Conservation (phyloP, 805 yeast species). For the Saccharomycopsis microspora region DNA sequence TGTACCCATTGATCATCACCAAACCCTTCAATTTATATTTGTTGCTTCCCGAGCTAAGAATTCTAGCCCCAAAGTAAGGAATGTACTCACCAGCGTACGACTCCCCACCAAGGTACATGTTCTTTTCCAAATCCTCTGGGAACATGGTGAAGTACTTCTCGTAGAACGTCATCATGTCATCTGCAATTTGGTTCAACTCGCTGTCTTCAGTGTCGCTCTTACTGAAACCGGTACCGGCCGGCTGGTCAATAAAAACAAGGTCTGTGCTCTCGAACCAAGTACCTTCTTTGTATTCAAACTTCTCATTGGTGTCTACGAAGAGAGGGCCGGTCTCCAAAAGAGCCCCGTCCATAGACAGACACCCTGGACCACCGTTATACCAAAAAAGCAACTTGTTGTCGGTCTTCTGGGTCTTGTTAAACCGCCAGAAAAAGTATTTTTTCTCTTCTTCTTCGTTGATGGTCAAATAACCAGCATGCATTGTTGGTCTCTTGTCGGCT, state of each 20-base stretch:
- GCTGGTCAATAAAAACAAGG: constrained; percentile 84
- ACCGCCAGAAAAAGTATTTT: constrained; percentile 71
- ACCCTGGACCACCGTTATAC: constrained; percentile 98
- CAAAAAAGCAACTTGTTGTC: constrained; percentile 53
- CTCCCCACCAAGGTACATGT: constrained; percentile 82
- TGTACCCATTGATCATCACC: constrained; percentile 89
- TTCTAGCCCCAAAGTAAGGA: constrained; percentile 68
- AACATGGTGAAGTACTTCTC: constrained; percentile 55
- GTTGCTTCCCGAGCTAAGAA: constrained; percentile 26
- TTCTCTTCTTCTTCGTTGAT: constrained; percentile 40
- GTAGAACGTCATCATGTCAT: constrained; percentile 55
- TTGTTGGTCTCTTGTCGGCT: constrained; percentile 18
- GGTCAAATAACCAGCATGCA: constrained; percentile 61
- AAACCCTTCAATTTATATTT: constrained; percentile 44
- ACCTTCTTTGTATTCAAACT: constrained; percentile 50
- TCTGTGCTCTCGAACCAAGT: constrained; percentile 80
- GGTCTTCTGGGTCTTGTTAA: constrained; percentile 18
- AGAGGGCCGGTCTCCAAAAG: constrained; percentile 88
- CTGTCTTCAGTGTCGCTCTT: constrained; percentile 41
- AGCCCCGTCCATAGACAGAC: constrained; percentile 97
- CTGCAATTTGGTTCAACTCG: constrained; percentile 46
- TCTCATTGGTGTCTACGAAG: constrained; percentile 38
- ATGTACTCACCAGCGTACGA: constrained; percentile 96
- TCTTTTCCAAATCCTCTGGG: constrained; percentile 56
- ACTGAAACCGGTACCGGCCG: constrained; percentile 89